Evolutionary conservation across 106 monocot species (phyloP), one percentile per base, ranked within the genome.

Genomic region (Ottelia alismoides): DNA sequence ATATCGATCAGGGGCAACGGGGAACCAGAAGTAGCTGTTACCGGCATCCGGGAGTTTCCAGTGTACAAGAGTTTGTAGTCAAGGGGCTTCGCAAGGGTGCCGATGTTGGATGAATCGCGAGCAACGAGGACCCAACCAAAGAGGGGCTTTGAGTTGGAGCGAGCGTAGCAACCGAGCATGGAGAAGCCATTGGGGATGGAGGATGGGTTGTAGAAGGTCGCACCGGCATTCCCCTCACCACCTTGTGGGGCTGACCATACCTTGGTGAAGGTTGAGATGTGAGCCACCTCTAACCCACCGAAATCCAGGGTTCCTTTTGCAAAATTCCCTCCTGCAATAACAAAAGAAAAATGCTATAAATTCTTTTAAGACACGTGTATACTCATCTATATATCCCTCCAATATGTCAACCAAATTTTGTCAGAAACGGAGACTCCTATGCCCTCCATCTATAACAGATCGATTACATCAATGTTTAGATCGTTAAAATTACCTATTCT

Each of bases 11-110:
- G 87, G 88, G 0, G 92, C 60, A 1, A 72, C 35, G 0, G 93
- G 93, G 0, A 83, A 74, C 92, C 93, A 93, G 59, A 87, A 72
- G 67, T 78, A 71, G 24, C 74, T 87, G 11, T 58, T 5, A 23
- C 77, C 72, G 20, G 63, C 19, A 57, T 2, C 61, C 3, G 62
- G 16, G 64, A 58, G 14, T 62, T 59, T 51, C 74, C 75, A 29
- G 30, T 35, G 32, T 35, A 57, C 21, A 57, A 1, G 40, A 57
- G 57, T 20, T 30, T 40, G 40, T 40, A 57, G 20, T 27, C 35
- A 18, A 57, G 20, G 0, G 57, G 57, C 31, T 1, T 1, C 5
- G 0, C 20, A 2, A 57, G 57, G 56, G 16, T 30, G 31, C 35
- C 57, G 40, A 16, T 16, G 2, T n/a, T 31, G 4, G n/a, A 11